Evolutionary conservation across 805 yeast species (phyloP).

Genomic region (Suhomyces vadensis): DNA sequence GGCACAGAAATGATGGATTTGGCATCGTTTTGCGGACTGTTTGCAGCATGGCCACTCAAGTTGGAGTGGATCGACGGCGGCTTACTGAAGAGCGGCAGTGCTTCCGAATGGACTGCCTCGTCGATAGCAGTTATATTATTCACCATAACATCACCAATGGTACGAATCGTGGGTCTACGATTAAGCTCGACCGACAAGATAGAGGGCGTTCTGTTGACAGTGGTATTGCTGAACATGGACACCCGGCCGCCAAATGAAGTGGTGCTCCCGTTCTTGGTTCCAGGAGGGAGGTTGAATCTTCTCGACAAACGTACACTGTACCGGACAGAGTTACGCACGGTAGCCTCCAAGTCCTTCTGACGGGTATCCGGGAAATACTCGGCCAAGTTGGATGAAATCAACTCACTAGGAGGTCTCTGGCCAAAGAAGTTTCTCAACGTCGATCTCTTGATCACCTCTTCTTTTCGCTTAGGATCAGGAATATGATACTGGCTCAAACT

Average conservation of each 20-base stretch:
- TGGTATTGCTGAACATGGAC: conserved; percentile 12
- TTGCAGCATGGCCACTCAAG: conserved; percentile 12
- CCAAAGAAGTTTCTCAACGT: conserved; percentile 61
- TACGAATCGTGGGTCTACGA: conserved; percentile 32
- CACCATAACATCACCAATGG: conserved; percentile 65
- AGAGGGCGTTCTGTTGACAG: conserved; percentile 20
- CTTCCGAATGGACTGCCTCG: conserved; percentile 39
- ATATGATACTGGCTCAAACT: conserved; percentile 24
- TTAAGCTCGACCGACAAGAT: conserved; percentile 18
- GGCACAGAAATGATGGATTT: conserved; percentile 17
- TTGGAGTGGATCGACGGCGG: conserved; percentile 25
- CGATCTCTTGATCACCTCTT: conserved; percentile 9
- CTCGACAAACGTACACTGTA: conserved; percentile 66
- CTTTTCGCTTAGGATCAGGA: conserved; percentile 16
- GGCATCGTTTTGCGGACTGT: conserved; percentile 16
- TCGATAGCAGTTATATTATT: conserved; percentile 59
- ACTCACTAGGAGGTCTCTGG: conserved; percentile 90
- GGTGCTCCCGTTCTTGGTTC: conserved; percentile 10
- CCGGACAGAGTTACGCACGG: conserved; percentile 81
- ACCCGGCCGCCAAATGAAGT: conserved; percentile 12
- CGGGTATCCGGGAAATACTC: conserved; percentile 90
- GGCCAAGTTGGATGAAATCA: conserved; percentile 83
- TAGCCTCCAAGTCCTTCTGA: conserved; percentile 68
- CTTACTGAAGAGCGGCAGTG: conserved; percentile 28
- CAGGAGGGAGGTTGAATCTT: conserved; percentile 27